Evolutionary conservation across 257 asterid genomes (phyloP).

Genomic region (Henckelia pumila): DNA sequence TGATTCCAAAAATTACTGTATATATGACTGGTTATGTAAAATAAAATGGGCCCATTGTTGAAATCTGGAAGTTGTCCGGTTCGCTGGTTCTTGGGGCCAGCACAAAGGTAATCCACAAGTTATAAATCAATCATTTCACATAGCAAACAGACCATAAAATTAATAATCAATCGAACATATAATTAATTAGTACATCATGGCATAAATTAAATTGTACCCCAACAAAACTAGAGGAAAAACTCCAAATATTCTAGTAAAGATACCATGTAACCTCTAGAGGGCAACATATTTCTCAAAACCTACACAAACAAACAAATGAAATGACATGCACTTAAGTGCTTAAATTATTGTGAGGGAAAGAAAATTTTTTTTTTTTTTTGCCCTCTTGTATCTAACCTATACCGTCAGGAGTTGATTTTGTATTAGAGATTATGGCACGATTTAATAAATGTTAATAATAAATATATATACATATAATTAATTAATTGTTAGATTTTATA

Average conservation of each 20-base stretch:
- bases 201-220: background rate
- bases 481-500: too few relatives aligned
- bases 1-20: background rate
- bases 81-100: background rate
- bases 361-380: too few relatives aligned
- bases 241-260: background rate
- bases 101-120: background rate
- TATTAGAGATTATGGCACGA: too few relatives aligned
- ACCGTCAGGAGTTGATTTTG: background rate
- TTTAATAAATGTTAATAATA: too few relatives aligned
- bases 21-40: too few relatives aligned
- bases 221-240: background rate
- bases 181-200: background rate
- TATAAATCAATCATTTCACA: background rate
- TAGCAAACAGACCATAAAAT: too few relatives aligned
- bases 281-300: background rate
- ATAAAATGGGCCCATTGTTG: background rate
- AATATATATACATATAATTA: too few relatives aligned
- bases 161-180: background rate
- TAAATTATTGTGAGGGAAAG: too few relatives aligned
- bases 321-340: background rate
- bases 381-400: background rate
- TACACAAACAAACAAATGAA: background rate
- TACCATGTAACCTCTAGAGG: background rate
- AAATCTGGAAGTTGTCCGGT: background rate